These are phyloP conservation scores for Fonsecaea monophora DNA, from an alignment of 2,329 filamentous ascomycete species.

Conservation along the genomic window DNA sequence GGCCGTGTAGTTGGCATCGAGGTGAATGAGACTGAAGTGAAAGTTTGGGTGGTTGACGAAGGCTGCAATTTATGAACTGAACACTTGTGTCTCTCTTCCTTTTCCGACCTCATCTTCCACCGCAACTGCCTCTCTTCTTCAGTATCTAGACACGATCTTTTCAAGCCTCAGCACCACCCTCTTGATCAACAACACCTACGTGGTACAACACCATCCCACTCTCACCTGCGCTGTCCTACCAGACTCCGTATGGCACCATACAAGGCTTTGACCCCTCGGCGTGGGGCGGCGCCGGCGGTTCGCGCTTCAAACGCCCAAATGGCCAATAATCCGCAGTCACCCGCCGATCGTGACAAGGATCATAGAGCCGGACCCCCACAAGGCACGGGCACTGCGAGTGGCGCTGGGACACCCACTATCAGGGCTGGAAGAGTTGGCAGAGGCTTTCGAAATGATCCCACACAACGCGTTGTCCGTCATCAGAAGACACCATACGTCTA, in stretches of 20 bases:
- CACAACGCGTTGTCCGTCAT: slow-evolving; percentile 13
- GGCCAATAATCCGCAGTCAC: slow-evolving; percentile 9
- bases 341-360: slow-evolving; percentile 2
- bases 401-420: background rate
- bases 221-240: background rate
- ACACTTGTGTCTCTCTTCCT: background rate
- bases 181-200: background rate
- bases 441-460: slow-evolving; percentile 5
- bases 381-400: slow-evolving; percentile 1
- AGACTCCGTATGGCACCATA: background rate
- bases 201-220: background rate
- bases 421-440: slow-evolving; percentile 9
- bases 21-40: slow-evolving; percentile 22
- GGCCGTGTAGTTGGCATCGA: background rate
- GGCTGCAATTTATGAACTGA: background rate
- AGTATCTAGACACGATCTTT: too few relatives aligned
- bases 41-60: slow-evolving; percentile 5
- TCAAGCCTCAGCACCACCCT: background rate
- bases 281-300: slow-evolving; percentile 3
- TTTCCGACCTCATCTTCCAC: background rate
- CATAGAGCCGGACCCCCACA: background rate
- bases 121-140: background rate
- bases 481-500: slow-evolving; percentile 14
- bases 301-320: slow-evolving; percentile 6
- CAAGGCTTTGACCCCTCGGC: slow-evolving; percentile 10